Evolutionary conservation across 176 grass and related monocot species (phyloP).

Genomic region (Panicum miliaceum): DNA sequence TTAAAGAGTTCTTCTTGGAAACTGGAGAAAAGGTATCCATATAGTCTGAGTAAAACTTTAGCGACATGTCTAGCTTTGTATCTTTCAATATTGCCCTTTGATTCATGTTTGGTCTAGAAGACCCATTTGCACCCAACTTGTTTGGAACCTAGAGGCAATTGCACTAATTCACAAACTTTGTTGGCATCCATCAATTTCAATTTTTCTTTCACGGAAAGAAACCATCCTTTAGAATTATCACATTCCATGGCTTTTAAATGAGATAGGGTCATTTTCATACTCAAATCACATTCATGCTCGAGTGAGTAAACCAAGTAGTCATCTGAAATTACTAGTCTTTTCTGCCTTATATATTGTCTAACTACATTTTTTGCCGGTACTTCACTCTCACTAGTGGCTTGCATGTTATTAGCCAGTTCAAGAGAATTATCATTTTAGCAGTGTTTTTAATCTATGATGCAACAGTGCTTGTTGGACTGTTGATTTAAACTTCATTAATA

Average conservation of each 20-base stretch:
- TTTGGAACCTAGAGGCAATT: neutral
- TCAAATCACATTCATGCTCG: slow-evolving; percentile 13
- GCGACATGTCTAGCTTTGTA: neutral
- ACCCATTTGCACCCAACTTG: neutral
- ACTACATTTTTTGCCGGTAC: neutral
- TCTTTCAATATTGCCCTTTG: slow-evolving; percentile 2
- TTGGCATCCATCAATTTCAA: neutral
- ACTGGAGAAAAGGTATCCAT: slow-evolving; percentile 25
- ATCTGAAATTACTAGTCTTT: neutral
- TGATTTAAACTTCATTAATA: neutral
- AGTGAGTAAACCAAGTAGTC: slow-evolving; percentile 41
- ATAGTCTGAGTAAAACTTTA: slow-evolving; percentile 40
- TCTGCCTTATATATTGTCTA: neutral
- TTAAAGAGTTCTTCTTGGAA: neutral
- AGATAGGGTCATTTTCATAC: slow-evolving; percentile 31
- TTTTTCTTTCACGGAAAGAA: neutral
- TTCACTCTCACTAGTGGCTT: neutral
- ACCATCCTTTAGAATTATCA: neutral
- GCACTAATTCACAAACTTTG: neutral
- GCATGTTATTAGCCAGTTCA: neutral
- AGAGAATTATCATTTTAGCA: neutral
- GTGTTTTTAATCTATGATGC: neutral
- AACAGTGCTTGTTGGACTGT: neutral
- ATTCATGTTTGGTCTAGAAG: neutral
- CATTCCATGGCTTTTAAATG: slow-evolving; percentile 22